Conservation (phyloP, 305 asterid species). For the Coffea humblotiana region DNA sequence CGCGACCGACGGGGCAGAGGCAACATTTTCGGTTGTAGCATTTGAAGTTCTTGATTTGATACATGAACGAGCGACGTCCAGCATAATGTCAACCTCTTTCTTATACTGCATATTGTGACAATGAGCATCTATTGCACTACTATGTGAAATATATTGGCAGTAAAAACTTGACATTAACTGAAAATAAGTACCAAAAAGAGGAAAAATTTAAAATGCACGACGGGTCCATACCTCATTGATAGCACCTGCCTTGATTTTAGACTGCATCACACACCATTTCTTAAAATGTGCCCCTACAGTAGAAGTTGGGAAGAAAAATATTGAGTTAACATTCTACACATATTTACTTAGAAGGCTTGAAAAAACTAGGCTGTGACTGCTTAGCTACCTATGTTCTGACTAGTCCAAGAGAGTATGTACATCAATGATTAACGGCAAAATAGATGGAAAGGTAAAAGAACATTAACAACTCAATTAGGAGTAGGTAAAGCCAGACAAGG, state of each 20-base stretch:
- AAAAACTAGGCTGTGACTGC: neutral
- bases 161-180: neutral
- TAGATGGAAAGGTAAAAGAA: too few species aligned
- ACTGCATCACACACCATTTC: conserved; percentile 94
- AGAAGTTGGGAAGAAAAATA: neutral
- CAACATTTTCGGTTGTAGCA: conserved; percentile 25
- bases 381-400: neutral
- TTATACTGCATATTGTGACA: conserved; percentile 59
- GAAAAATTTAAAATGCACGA: neutral
- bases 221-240: conserved; percentile 54
- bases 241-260: conserved; percentile 77
- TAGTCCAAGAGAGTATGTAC: too few species aligned
- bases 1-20: conserved; percentile 23
- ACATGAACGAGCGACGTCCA: conserved; percentile 69
- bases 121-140: neutral
- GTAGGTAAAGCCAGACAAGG: too few species aligned
- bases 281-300: conserved; percentile 78
- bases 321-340: neutral
- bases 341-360: neutral
- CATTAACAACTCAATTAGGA: too few species aligned
- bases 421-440: too few species aligned
- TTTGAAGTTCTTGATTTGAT: conserved; percentile 48
- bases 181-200: neutral
- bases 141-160: neutral
- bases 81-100: conserved; percentile 69